These are phyloP conservation scores for Herpetospermum pedunculosum DNA, from an alignment of 306 rosid species.

Conservation along the genomic window DNA sequence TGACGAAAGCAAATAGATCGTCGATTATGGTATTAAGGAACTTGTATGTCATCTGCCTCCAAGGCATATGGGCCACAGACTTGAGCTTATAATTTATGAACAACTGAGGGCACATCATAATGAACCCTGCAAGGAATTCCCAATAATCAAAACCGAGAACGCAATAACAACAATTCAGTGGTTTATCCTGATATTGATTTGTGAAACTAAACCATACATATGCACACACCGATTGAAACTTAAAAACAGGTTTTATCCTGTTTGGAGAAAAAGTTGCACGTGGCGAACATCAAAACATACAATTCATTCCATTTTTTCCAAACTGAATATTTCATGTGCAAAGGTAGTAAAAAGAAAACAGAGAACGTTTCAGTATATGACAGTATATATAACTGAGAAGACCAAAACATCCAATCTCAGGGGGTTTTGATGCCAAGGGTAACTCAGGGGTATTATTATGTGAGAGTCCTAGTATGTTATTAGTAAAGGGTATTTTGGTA, in stretches of 20 bases:
- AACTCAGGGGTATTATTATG: too few relatives aligned
- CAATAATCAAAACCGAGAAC: neutral
- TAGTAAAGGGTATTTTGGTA: too few relatives aligned
- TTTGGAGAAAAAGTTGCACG: neutral
- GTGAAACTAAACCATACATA: neutral
- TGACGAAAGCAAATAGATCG: constrained; percentile 96
- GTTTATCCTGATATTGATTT: neutral
- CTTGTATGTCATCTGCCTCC: constrained; percentile 99
- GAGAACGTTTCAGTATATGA: neutral
- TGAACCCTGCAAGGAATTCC: constrained; percentile 49
- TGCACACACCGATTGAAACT: neutral
- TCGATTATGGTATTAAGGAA: constrained; percentile 96
- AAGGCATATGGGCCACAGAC: constrained; percentile 98
- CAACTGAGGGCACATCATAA: constrained; percentile 99
- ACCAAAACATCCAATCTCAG: too few relatives aligned
- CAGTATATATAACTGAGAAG: neutral
- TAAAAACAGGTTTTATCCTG: neutral
- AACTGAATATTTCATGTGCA: neutral
- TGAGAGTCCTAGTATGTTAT: too few relatives aligned
- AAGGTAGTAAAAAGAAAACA: neutral
- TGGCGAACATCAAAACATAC: neutral
- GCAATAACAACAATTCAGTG: neutral
- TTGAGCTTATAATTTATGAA: constrained; percentile 95
- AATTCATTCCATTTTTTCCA: neutral
- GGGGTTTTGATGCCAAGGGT: too few relatives aligned